Conservation (phyloP, 164 flowering plant genomes). For the Amborella trichopoda region DNA sequence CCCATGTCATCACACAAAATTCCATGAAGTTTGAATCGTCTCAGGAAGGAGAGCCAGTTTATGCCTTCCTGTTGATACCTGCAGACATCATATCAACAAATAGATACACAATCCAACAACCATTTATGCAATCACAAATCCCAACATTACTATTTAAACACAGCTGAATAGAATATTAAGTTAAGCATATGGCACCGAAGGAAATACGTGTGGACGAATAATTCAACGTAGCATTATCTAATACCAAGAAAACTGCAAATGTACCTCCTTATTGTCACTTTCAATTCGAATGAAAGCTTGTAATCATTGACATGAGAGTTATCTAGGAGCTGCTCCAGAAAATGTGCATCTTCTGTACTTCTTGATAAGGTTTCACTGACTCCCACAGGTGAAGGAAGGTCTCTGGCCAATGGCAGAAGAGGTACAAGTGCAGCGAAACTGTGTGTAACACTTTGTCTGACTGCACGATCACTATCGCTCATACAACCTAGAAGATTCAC, state of each 20-base stretch:
- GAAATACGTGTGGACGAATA: too few relatives aligned
- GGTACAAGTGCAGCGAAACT: constrained; percentile 99
- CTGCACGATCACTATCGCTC: constrained; percentile 87
- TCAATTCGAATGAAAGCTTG: constrained; percentile 65
- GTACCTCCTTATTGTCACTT: constrained; percentile 84
- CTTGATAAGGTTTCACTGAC: constrained; percentile 48
- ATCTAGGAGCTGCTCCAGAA: constrained; percentile 96
- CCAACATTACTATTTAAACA: too few relatives aligned
- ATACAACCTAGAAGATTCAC: constrained; percentile 95
- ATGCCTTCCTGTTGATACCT: constrained; percentile 99
- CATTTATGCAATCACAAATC: too few relatives aligned
- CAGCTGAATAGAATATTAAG: too few relatives aligned
- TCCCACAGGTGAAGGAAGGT: constrained; percentile 68
- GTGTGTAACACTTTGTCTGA: constrained; percentile 89
- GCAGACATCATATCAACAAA: too few relatives aligned
- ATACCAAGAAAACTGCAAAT: too few relatives aligned
- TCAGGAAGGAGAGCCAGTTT: constrained; percentile 92
- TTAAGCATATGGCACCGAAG: too few relatives aligned
- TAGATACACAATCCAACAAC: too few relatives aligned
- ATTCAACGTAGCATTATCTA: too few relatives aligned
- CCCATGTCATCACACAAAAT: constrained; percentile 99
- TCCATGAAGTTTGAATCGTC: constrained; percentile 96
- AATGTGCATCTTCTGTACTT: constrained; percentile 72
- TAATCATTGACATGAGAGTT: constrained; percentile 93
- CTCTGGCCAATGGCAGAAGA: constrained; percentile 95